phyloP scores from a whole-genome alignment of 352 stramenopile genomes.

The Globisporangium uncinulatum region DNA sequence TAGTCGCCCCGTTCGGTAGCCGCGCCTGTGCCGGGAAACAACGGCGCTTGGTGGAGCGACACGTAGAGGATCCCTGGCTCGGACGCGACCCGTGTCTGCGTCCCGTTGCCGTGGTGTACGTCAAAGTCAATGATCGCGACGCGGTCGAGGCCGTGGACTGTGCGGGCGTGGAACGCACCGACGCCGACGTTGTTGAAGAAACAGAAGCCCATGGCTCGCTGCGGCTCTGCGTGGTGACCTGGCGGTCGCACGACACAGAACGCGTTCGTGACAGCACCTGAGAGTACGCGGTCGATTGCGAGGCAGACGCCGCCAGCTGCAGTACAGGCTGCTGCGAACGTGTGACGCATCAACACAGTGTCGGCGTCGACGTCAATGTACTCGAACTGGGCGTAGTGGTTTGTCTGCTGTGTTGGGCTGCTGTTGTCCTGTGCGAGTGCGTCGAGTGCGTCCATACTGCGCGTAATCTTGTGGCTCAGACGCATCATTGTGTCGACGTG shows the following conservation, averaged over 20 bases:
- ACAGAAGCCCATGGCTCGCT: conserved; percentile 67
- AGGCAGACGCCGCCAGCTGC: conserved; percentile 58
- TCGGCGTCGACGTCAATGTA: conserved; percentile 66
- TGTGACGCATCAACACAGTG: conserved; percentile 62
- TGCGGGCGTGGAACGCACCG: conserved; percentile 38
- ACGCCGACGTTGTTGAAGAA: conserved; percentile 73
- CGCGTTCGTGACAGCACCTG: conserved; percentile 26
- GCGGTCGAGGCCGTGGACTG: conserved; percentile 50
- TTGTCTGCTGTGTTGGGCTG: too few species aligned
- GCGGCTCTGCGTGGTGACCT: conserved; percentile 56
- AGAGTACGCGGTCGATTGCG: conserved; percentile 54
- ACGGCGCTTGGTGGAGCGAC: conserved; percentile 77
- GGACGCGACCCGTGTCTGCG: conserved; percentile 88
- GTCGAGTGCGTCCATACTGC: conserved; percentile 53
- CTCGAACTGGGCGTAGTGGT: conserved; percentile 58
- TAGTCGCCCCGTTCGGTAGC: conserved; percentile 39
- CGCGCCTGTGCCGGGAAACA: conserved; percentile 63
- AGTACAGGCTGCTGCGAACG: conserved; percentile 45
- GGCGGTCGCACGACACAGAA: conserved; percentile 69
- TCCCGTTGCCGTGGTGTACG: conserved; percentile 96
- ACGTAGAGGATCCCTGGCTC: conserved; percentile 70
- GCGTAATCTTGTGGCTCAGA: conserved; percentile 51
- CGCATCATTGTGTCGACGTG: conserved; percentile 50
- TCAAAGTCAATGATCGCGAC: conserved; percentile 95
- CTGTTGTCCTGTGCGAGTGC: conserved; percentile 1